Evolutionary conservation across 2,329 filamentous ascomycete species (phyloP).

Genomic region (Trichoderma polysporum): DNA sequence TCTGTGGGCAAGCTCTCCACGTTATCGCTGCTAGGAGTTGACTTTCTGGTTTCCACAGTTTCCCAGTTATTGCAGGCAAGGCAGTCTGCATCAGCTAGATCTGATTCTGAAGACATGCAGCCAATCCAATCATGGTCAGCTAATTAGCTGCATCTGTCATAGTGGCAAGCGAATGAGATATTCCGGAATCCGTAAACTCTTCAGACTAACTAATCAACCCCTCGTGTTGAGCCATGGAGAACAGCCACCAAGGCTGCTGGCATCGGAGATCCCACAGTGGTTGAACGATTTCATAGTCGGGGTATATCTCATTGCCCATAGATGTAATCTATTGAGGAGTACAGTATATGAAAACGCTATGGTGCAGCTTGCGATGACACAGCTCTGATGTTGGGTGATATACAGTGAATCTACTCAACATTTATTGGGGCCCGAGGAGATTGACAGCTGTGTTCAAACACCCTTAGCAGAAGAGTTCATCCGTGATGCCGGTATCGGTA

Average conservation of each 20-base stretch:
- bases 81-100: not conserved
- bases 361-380: not conserved
- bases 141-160: not conserved
- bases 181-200: not conserved
- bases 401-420: not conserved
- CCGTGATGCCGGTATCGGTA: too few relatives aligned
- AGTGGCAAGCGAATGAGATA: not conserved
- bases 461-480: not conserved
- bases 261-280: not conserved
- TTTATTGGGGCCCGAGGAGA: not conserved
- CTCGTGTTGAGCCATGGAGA: not conserved
- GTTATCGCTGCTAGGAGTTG: not conserved
- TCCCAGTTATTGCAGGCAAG: not conserved
- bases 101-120: not conserved
- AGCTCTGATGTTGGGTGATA: not conserved
- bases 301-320: not conserved
- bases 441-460: not conserved
- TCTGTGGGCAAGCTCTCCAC: not conserved
- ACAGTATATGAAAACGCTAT: not conserved
- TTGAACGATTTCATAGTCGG: not conserved
- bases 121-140: not conserved
- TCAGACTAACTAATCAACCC: not conserved
- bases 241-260: not conserved
- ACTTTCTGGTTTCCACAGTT: not conserved
- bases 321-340: not conserved